Base-by-base conservation (phyloP, 1,284 basidiomycete species). In the Inonotus hispidus region DNA sequence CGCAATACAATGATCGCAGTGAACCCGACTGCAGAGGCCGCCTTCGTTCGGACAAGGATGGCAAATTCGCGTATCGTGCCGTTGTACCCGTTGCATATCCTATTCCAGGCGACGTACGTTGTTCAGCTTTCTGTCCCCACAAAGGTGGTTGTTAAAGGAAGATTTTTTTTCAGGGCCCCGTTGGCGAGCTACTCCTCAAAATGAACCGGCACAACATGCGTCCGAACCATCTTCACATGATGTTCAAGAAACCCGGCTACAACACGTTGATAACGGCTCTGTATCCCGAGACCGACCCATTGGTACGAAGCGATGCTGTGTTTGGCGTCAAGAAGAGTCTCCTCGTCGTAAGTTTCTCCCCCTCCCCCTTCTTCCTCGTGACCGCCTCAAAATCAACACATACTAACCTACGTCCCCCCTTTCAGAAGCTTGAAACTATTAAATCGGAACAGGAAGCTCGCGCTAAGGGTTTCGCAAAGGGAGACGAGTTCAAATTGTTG, bases 11-110 rank as follows among this genome's bases (percentile, higher is more conserved):
- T 1, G 74, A 79, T 38, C 80, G 88, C 19, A 72, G 74, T 0
- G 77, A 73, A 57, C 84, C 90, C 1, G 92, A 95, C 66, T 93
- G 89, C 73, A 79, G 93, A 65, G 92, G 93, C 0, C 78, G 87
- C 13, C 71, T 94, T 39, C 78, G 68, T 25, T 78, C 86, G 2
- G 81, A 79, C 59, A 74, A 79, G 43, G 82, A 93, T 59, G 92
- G 92, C 10, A 76, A 73, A 49, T 93, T 83, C 69, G 79, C 79
- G 8, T 94, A 87, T 73, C 82, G 92, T 39, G 90, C 88, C 25
- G 78, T 94, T 14, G 84, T 90, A 67, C 92, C 92, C 0, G 79
- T 85, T 0, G 73, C 88, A 14, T 95, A 95, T 71, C 83, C 91
- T n/a, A 86, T 92, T 64, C 90, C 90, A 0, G 83, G 80, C 54